Percentiles rank a stretch among this genome's conserved stretches.
Evolutionary conservation across 306 rosid species (phyloP).

Genomic region (Crotalaria pallida): DNA sequence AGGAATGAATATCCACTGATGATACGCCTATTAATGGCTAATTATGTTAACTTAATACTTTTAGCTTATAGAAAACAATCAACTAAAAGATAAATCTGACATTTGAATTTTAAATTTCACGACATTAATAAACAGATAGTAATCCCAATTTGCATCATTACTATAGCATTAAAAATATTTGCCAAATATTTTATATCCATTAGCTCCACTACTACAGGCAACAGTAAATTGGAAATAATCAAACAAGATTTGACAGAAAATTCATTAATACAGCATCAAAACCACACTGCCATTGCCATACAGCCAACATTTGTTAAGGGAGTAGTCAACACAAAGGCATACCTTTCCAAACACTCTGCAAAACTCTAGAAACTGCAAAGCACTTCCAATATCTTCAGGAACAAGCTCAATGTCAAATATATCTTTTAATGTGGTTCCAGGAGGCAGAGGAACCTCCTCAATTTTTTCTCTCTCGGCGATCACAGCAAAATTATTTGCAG

Average conservation of each 20-base stretch:
- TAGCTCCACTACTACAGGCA: background rate
- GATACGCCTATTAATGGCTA: background rate
- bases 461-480: constrained; percentile 5
- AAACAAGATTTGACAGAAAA: background rate
- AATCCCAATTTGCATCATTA: background rate
- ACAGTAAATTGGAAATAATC: background rate
- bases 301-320: background rate
- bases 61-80: background rate
- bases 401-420: constrained; percentile 46
- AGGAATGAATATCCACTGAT: background rate
- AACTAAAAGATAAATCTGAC: background rate
- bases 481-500: background rate
- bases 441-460: constrained; percentile 44
- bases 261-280: background rate
- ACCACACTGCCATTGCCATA: background rate
- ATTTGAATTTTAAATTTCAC: background rate
- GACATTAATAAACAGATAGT: background rate
- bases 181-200: background rate
- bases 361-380: constrained; percentile 76
- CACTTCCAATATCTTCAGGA: constrained; percentile 59
- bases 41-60: background rate
- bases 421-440: constrained; percentile 37
- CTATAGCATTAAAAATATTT: background rate
- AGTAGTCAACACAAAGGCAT: constrained; percentile 3
- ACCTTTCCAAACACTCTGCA: constrained; percentile 73